phyloP scores from a whole-genome alignment of 352 stramenopile species.

The Phytopythium sindhum region DNA sequence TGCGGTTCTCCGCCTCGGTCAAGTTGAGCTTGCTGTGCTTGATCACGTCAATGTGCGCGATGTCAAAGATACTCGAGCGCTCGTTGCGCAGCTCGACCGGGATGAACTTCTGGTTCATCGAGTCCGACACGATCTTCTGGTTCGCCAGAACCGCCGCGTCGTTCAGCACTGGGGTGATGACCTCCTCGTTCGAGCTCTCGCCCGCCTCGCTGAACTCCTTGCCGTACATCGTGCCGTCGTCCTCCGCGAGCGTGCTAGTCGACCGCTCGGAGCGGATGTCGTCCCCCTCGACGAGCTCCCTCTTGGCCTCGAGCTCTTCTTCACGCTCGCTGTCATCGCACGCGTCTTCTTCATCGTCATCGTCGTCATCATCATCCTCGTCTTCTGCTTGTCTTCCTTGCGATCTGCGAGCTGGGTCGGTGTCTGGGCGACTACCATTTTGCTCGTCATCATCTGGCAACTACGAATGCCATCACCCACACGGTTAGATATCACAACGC shows the following conservation, averaged over 20 bases:
- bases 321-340: conserved; percentile 36
- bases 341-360: conserved; percentile 38
- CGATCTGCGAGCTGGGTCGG: conserved; percentile 7
- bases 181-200: conserved; percentile 49
- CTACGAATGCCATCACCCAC: conserved; percentile 22
- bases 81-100: conserved; percentile 58
- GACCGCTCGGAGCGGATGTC: conserved; percentile 59
- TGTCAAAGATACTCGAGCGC: conserved; percentile 56
- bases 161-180: conserved; percentile 51
- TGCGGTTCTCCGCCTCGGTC: conserved; percentile 76
- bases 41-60: conserved; percentile 77
- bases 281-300: conserved; percentile 12
- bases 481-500: neutral
- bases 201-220: conserved; percentile 65
- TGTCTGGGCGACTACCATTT: conserved; percentile 12
- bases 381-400: conserved; percentile 13
- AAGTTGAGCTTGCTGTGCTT: conserved; percentile 81
- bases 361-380: conserved; percentile 24
- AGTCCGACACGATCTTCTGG: conserved; percentile 74
- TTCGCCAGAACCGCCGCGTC: conserved; percentile 53
- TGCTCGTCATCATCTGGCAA: conserved; percentile 40
- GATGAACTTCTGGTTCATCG: conserved; percentile 83
- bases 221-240: conserved; percentile 81
- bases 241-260: conserved; percentile 58
- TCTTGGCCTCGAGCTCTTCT: conserved; percentile 48